Evolutionary conservation across 805 yeast species (phyloP).

Genomic region (Lipomyces kockii): DNA sequence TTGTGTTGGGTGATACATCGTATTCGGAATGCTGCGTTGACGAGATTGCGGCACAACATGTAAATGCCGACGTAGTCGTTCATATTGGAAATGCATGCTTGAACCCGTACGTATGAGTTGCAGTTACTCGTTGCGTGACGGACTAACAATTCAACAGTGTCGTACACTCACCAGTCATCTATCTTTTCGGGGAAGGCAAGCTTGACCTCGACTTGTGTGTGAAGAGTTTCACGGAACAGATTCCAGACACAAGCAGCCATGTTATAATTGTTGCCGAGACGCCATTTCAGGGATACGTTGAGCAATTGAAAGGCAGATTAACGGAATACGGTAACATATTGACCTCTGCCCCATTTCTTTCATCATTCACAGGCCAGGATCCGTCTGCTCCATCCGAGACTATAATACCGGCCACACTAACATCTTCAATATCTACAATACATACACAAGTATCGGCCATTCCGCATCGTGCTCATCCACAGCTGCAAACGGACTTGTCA

Average conservation of each 20-base stretch:
- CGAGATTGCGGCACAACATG: conserved; percentile 96
- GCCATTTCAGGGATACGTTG: conserved; percentile 31
- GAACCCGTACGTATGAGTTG: conserved; percentile 53
- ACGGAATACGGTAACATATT: conserved; percentile 22
- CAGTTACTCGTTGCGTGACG: not conserved
- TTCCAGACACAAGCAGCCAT: conserved; percentile 49
- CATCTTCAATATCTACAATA: not conserved
- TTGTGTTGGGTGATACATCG: conserved; percentile 93
- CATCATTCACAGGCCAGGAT: not conserved
- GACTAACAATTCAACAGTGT: conserved; percentile 44
- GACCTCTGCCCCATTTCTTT: conserved; percentile 30
- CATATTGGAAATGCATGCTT: conserved; percentile 97
- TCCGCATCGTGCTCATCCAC: conserved; percentile 38
- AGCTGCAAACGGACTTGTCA: conserved; percentile 41
- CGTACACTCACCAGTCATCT: conserved; percentile 71
- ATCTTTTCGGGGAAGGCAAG: conserved; percentile 74
- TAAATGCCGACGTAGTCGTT: conserved; percentile 77
- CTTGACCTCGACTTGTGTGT: conserved; percentile 53
- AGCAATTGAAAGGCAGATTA: conserved; percentile 13
- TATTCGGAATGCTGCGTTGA: conserved; percentile 96
- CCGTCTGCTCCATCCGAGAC: conserved; percentile 15
- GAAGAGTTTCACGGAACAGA: conserved; percentile 50
- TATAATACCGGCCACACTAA: conserved; percentile 16
- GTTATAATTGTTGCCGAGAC: conserved; percentile 46
- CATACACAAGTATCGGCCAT: conserved; percentile 20